These are phyloP conservation scores for Rhizomucor miehei DNA, from an alignment of 371 early-diverging fungal species.

Conservation along the genomic window DNA sequence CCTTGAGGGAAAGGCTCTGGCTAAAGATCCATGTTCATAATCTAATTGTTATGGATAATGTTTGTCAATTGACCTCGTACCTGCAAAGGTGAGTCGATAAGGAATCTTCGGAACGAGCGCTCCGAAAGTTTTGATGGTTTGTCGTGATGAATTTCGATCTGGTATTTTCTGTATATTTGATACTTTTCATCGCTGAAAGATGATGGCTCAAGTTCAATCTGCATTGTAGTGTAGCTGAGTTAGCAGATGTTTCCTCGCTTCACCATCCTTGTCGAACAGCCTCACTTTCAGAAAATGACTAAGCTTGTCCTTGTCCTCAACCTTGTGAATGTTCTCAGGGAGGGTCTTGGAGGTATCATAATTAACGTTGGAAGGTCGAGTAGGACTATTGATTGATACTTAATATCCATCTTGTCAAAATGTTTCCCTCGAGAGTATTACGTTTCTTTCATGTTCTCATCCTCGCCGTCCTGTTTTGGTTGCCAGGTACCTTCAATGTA, in stretches of 20 bases:
- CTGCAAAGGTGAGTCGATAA: slow-evolving; percentile 74
- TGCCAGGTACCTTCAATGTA: slow-evolving; percentile 47
- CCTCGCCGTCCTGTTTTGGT: slow-evolving; percentile 8
- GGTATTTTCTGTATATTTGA: slow-evolving; percentile 78
- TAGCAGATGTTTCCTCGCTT: neutral
- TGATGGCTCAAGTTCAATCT: slow-evolving; percentile 63
- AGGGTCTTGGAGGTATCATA: slow-evolving; percentile 6
- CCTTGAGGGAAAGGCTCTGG: slow-evolving; percentile 3
- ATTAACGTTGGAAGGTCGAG: slow-evolving; percentile 6
- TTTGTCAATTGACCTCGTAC: no score
- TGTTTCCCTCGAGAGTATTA: neutral
- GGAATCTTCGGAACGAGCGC: slow-evolving; percentile 63
- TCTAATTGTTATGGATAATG: neutral
- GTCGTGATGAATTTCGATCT: slow-evolving; percentile 77
- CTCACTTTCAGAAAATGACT: slow-evolving; percentile 30
- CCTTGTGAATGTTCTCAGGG: slow-evolving; percentile 7
- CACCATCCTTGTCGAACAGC: neutral
- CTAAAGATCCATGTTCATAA: neutral
- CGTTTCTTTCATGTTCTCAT: slow-evolving; percentile 13
- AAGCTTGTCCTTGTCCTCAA: slow-evolving; percentile 2
- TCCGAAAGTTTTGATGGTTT: slow-evolving; percentile 48
- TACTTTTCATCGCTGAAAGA: slow-evolving; percentile 72
- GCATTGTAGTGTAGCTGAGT: neutral
- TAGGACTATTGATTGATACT: neutral
- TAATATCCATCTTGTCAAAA: no score